These are phyloP conservation scores for Kazachstania taianensis DNA, from an alignment of 805 yeast genomes.

Conservation along the genomic window DNA sequence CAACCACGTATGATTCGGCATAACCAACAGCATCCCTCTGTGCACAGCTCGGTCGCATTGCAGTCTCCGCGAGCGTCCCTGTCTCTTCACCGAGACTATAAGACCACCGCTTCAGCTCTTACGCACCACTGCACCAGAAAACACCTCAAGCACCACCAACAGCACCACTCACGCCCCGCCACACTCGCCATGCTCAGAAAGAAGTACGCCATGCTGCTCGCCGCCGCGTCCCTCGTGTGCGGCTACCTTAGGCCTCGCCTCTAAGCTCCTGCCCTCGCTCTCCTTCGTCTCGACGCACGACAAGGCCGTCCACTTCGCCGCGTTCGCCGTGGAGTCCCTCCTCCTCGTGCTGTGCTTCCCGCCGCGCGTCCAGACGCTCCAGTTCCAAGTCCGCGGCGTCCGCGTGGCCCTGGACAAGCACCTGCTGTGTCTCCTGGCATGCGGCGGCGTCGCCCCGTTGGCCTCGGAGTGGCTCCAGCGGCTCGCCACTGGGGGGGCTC, in stretches of 20 bases:
- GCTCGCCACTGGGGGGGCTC: constrained; percentile 20
- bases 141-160: too few species aligned
- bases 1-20: too few species aligned
- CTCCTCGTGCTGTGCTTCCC: constrained; percentile 38
- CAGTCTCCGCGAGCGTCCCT: too few species aligned
- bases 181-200: too few species aligned
- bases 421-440: constrained; percentile 30
- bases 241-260: constrained; percentile 26
- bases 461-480: constrained; percentile 42
- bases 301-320: constrained; percentile 39
- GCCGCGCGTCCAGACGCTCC: neutral
- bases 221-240: constrained; percentile 10
- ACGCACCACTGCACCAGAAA: too few species aligned
- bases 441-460: constrained; percentile 39
- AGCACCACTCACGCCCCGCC: too few species aligned
- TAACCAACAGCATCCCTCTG: too few species aligned
- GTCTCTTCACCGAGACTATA: too few species aligned
- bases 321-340: constrained; percentile 38
- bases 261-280: constrained; percentile 16
- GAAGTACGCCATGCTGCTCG: constrained; percentile 11
- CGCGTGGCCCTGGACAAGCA: constrained; percentile 10
- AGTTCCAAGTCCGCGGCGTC: neutral
- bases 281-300: constrained; percentile 39
- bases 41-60: too few species aligned
- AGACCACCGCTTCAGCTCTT: too few species aligned